Conservation (phyloP, 768 basidiomycete species). For the Mycena vulgaris region DNA sequence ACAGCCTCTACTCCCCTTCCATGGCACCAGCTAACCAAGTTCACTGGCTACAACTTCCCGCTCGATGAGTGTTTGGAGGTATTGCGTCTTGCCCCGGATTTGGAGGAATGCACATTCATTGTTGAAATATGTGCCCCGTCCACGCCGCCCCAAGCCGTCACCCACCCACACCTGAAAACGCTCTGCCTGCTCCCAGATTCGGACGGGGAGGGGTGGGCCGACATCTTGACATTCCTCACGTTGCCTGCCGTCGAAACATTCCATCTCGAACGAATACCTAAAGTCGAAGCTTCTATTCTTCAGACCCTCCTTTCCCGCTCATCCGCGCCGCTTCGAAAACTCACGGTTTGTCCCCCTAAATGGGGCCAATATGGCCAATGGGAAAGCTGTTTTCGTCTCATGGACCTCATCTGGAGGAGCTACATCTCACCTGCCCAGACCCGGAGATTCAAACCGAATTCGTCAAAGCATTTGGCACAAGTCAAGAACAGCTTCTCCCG, state of each 20-base stretch:
- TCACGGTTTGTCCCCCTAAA: not conserved
- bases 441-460: not conserved
- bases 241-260: not conserved
- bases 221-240: constrained; percentile 5
- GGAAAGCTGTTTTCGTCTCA: constrained; percentile 12
- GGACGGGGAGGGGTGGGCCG: not conserved
- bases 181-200: not conserved
- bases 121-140: not conserved
- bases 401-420: constrained; percentile 12
- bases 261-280: not conserved
- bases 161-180: not conserved
- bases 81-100: not conserved
- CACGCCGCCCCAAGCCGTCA: not conserved
- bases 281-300: not conserved
- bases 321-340: not conserved
- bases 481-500: not conserved
- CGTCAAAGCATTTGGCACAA: not conserved
- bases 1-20: not conserved
- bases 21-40: constrained; percentile 17
- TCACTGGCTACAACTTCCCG: not conserved
- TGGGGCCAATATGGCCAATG: not conserved
- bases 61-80: constrained; percentile 4
- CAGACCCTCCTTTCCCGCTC: constrained; percentile 16
- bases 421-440: not conserved
- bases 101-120: not conserved